Conservation (phyloP, 805 yeast genomes). For the Candida suzukii region DNA sequence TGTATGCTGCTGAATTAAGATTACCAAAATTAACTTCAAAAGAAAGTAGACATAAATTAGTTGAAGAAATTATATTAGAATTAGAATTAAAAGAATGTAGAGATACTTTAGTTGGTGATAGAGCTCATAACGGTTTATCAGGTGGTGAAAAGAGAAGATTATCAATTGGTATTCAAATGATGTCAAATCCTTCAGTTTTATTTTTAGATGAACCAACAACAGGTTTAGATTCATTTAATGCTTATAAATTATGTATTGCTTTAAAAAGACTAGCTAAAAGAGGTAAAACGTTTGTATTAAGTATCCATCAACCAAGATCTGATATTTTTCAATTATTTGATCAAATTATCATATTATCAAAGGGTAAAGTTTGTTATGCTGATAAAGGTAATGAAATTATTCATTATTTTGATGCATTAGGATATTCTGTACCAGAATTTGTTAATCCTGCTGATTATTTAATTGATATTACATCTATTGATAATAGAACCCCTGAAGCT, state of each 20-base stretch:
- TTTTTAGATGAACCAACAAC: conserved; percentile 88
- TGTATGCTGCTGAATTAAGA: conserved; percentile 65
- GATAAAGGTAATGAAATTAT: conserved; percentile 34
- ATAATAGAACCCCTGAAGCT: conserved; percentile 32
- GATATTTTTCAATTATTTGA: conserved; percentile 70
- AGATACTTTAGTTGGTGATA: conserved; percentile 50
- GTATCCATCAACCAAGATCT: conserved; percentile 80
- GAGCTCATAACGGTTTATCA: conserved; percentile 52
- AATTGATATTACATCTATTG: conserved; percentile 52
- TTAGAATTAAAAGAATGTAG: conserved; percentile 61
- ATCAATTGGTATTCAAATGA: conserved; percentile 70
- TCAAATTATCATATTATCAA: conserved; percentile 57
- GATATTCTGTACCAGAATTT: conserved; percentile 33
- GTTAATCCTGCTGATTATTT: conserved; percentile 58
- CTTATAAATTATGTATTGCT: conserved; percentile 54
- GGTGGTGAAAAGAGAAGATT: conserved; percentile 83
- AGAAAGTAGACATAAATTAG: conserved; percentile 39
- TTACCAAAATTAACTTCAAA: conserved; percentile 40
- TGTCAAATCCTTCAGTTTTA: conserved; percentile 68
- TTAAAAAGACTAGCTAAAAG: conserved; percentile 47
- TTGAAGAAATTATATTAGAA: conserved; percentile 54
- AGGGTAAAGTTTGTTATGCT: conserved; percentile 45
- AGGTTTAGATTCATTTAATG: conserved; percentile 76
- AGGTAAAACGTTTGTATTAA: conserved; percentile 67
- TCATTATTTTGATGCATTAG: conserved; percentile 42